Evolutionary conservation across 495 filamentous ascomycete species (phyloP).

Genomic region (Letharia columbiana): DNA sequence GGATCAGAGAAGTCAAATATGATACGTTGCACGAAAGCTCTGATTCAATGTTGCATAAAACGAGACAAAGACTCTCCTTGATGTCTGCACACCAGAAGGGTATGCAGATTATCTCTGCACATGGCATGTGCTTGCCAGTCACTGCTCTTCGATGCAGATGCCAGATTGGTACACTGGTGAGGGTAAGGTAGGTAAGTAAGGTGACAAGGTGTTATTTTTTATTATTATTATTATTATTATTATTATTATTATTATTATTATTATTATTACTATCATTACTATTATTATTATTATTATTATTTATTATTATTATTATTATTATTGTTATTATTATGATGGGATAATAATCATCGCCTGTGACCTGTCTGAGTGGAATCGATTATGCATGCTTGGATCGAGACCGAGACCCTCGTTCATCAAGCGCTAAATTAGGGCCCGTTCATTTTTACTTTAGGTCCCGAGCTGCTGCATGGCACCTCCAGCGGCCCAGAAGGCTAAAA

Average conservation of each 20-base stretch:
- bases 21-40: background rate
- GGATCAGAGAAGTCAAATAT: background rate
- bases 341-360: too few species aligned
- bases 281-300: too few species aligned
- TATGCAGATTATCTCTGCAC: background rate
- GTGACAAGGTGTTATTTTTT: too few species aligned
- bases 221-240: too few species aligned
- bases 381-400: constrained; percentile 1
- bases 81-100: background rate
- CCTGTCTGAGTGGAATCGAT: background rate
- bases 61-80: background rate
- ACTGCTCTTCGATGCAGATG: background rate
- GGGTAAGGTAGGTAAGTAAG: too few species aligned
- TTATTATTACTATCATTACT: too few species aligned
- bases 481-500: too few species aligned
- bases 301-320: too few species aligned
- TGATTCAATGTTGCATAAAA: background rate
- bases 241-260: too few species aligned
- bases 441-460: background rate
- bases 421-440: constrained; percentile 1
- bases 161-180: background rate
- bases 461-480: constrained; percentile 1
- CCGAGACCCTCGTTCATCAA: background rate
- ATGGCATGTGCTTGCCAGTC: background rate
- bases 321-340: too few species aligned